Base-by-base conservation (phyloP, 768 basidiomycete genomes). In the Termitomyces eurrhizus region DNA sequence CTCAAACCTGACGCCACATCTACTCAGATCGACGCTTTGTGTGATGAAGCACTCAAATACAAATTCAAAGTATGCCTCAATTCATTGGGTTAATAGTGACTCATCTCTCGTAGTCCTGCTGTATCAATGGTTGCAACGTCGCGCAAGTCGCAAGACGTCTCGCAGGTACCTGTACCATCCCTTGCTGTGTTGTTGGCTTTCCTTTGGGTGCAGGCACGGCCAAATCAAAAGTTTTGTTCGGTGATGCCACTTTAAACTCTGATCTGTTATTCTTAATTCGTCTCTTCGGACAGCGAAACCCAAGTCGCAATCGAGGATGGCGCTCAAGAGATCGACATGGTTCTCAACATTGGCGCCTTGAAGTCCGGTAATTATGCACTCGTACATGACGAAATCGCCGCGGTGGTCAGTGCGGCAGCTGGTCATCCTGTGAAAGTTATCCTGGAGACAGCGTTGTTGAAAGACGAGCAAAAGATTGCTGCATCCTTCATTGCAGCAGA, bases 261-360 rank as follows among this genome's bases (percentile, higher is more conserved):
- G 37, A 26, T 39, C 36, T 14, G 44, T 29, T 24, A 35, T 29
- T 39, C 42, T 62, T 14, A 54, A 48, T 37, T 14, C 33, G 16
- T 16, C 14, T 9, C 21, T 37, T 21, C 44, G 6, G 2, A 26
- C 52, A 82, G 80, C 61, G 82, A 84, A 71, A 74, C 82, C 2
- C 67, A 67, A 61, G 72, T 77, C 57, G 82, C 82, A 5, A 75
- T 82, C 33, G 63, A 66, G 49, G 73, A 78, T 52, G 82, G 82
- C 7, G 82, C 82, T 3, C 69, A 72, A 8, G 82, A 83, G 65
- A 79, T 83, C 54, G 82, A 84, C 65, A 81, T 78, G 68, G 82
- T 83, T 1, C 69, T 84, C 48, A 79, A 79, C 62, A 73, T 83
- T 26, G 80, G 80, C 1, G 73, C 79, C 0, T 74, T 84, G 7